Conservation (phyloP, 2,329 filamentous ascomycete species). For the Fusarium citri region DNA sequence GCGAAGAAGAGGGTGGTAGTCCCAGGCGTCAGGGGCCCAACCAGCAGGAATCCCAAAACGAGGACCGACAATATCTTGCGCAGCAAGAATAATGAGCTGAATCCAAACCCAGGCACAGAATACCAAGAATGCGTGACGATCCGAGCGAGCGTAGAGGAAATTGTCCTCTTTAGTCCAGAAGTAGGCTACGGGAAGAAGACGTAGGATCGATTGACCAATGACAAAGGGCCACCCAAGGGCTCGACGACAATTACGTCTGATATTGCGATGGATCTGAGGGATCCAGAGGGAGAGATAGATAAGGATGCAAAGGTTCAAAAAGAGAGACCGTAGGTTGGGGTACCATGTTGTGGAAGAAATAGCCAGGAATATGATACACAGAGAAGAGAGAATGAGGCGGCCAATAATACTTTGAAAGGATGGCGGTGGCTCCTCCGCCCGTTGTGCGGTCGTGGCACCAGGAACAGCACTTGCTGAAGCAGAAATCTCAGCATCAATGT, state of each 20-base stretch:
- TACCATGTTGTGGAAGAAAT: slow-evolving; percentile 72
- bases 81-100: slow-evolving; percentile 81
- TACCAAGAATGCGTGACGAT: slow-evolving; percentile 71
- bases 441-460: slow-evolving; percentile 39
- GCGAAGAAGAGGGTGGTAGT: slow-evolving; percentile 91
- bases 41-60: slow-evolving; percentile 83
- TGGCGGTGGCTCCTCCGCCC: slow-evolving; percentile 47
- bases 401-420: slow-evolving; percentile 68
- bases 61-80: slow-evolving; percentile 87
- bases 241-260: slow-evolving; percentile 89
- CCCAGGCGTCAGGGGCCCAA: slow-evolving; percentile 82
- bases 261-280: slow-evolving; percentile 92
- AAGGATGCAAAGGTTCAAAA: slow-evolving; percentile 74
- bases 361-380: slow-evolving; percentile 67
- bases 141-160: slow-evolving; percentile 80
- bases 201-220: slow-evolving; percentile 81
- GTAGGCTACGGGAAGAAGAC: slow-evolving; percentile 84
- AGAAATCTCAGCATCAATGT: slow-evolving; percentile 70
- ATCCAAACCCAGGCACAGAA: slow-evolving; percentile 83
- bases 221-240: slow-evolving; percentile 94
- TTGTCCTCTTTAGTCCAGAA: slow-evolving; percentile 85
- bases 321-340: slow-evolving; percentile 63
- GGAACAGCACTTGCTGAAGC: slow-evolving; percentile 55
- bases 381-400: slow-evolving; percentile 66
- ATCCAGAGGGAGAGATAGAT: slow-evolving; percentile 90